Evolutionary conservation across 805 yeast genomes (phyloP), one percentile per base, ranked within the genome.

Genomic region (Wickerhamiella qilinensis): DNA sequence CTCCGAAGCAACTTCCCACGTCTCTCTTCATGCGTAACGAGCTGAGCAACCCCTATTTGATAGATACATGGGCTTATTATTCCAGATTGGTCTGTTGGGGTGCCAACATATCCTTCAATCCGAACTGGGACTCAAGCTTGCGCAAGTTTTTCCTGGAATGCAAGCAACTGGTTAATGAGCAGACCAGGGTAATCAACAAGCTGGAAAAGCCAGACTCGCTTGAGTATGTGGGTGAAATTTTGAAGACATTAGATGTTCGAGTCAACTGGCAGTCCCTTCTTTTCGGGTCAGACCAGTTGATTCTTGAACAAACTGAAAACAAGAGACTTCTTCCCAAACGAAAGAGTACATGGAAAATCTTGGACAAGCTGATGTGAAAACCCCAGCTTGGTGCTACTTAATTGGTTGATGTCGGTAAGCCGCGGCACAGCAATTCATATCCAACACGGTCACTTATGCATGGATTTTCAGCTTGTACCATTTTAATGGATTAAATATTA

Each of bases 1-100:
- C 41, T 1, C 40, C 49, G 3, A 49, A 50, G 30, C 48, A 48
- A 37, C 44, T 42, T 4, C 51, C 52, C 4, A 36, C 46, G 16
- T 35, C 36, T 18, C 40, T 48, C 14, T 50, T 46, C 30, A 51
- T 55, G 54, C 49, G 54, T 17, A 46, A 48, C 36, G 43, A 45
- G 27, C 45, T 52, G n/a, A 47, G 53, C 21, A 50, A 52, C 40
- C 65, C 65, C 3, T 57, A 51, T 37, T 43, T 60, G 40, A 51
- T 60, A 29, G 65, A 60, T 37, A 46, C 47, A 36, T 52, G 52
- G 37, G 59, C 54, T 17, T 39, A 43, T 12, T 46, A 48, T 27
- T 52, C 62, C 5, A 43, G 46, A 24, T 40, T 60, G 33, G 58
- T 42, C 11, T 29, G 37, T 4, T 30, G 39, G 33, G 38, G 45